These are phyloP conservation scores for Penicillium sp. DNA, from an alignment of 2,329 filamentous ascomycete species.

Conservation along the genomic window DNA sequence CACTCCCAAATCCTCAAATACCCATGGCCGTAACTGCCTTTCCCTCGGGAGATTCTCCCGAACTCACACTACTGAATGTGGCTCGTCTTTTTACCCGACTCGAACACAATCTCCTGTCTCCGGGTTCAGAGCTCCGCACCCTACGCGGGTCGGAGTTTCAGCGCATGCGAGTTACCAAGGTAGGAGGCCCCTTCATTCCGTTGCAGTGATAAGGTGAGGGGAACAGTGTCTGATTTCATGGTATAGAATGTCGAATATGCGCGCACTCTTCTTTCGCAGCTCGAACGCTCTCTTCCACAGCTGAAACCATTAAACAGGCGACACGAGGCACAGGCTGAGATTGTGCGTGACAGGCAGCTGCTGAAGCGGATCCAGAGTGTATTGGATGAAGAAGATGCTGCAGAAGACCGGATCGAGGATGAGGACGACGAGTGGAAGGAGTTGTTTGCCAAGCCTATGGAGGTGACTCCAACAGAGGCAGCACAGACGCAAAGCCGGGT, in stretches of 20 bases:
- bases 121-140: slow-evolving; percentile 34
- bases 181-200: slow-evolving; percentile 12
- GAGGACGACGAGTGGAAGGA: slow-evolving; percentile 25
- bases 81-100: slow-evolving; percentile 42
- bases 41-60: slow-evolving; percentile 18
- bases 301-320: slow-evolving; percentile 39
- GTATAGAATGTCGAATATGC: slow-evolving; percentile 45
- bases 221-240: no score
- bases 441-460: slow-evolving; percentile 25
- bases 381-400: slow-evolving; percentile 31
- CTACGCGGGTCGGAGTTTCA: slow-evolving; percentile 41
- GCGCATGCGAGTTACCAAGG: slow-evolving; percentile 40
- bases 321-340: slow-evolving; percentile 39
- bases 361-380: slow-evolving; percentile 32
- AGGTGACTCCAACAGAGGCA: slow-evolving; percentile 9
- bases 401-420: slow-evolving; percentile 19
- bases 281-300: slow-evolving; percentile 40
- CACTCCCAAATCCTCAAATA: background rate
- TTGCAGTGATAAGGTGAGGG: background rate
- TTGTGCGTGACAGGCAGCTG: slow-evolving; percentile 36
- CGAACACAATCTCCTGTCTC: slow-evolving; percentile 42
- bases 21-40: slow-evolving; percentile 19
- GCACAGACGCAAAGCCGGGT: background rate
- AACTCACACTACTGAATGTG: slow-evolving; percentile 38
- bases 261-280: slow-evolving; percentile 38